phyloP scores from a whole-genome alignment of 352 stramenopile genomes.

The Blastocystis sp. region DNA sequence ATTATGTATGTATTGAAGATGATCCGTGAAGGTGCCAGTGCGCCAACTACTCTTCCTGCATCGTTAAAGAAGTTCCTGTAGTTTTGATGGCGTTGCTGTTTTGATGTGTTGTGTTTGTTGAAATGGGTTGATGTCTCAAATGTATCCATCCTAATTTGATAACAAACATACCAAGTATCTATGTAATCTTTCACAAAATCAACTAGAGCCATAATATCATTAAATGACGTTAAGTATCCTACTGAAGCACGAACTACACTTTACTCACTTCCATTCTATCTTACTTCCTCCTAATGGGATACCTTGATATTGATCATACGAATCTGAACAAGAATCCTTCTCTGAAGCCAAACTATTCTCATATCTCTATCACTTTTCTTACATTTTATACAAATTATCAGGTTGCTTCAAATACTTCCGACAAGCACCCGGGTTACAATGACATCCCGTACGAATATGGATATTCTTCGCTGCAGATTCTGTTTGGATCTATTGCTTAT shows the following conservation, averaged over 20 bases:
- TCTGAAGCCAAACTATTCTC: neutral
- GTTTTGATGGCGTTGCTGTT: constrained; percentile 35
- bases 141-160: neutral
- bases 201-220: constrained; percentile 73
- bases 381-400: neutral
- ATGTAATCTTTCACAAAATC: constrained; percentile 68
- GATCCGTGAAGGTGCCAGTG: constrained; percentile 34
- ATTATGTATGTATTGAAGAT: constrained; percentile 59
- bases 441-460: constrained; percentile 74
- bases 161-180: neutral
- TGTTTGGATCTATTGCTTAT: constrained; percentile 63
- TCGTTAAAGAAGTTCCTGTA: constrained; percentile 57
- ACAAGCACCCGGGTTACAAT: constrained; percentile 77
- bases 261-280: constrained; percentile 69
- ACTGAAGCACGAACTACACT: constrained; percentile 71
- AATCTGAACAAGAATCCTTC: constrained; percentile 68
- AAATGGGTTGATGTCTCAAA: neutral
- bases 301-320: constrained; percentile 68
- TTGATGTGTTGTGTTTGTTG: neutral
- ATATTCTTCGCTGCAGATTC: constrained; percentile 70
- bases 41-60: constrained; percentile 29
- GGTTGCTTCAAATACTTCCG: constrained; percentile 29
- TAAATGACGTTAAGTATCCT: constrained; percentile 74
- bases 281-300: constrained; percentile 68
- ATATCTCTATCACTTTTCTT: neutral